Evolutionary conservation across 495 filamentous ascomycete genomes (phyloP), one percentile per base, ranked within the genome.

Genomic region (Xylaria cubensis): DNA sequence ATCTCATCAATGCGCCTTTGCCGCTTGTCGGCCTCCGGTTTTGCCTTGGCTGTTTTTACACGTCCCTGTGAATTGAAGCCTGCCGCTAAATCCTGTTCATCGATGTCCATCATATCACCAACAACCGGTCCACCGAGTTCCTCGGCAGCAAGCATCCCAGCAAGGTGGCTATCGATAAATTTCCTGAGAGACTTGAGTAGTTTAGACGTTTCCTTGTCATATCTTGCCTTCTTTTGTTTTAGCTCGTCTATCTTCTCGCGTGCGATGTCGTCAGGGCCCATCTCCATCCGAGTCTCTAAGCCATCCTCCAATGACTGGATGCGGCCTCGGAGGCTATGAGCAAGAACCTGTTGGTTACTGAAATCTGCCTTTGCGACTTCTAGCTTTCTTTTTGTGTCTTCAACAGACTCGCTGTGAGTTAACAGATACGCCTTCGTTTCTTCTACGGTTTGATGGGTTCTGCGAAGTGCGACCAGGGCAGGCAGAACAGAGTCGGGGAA

Each of bases 111-210:
- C 55, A 89, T 81, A 73, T 94, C 91, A 13, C 94, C 94, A 1
- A 95, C 93, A 8, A 93, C 90, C 0, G 94, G 94, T 0, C 94
- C 94, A 6, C 94, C 94, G 12, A 94, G 85, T 75, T 93, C 92
- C 82, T 97, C 94, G 0, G 92, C 93, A 17, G 94, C 94, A 41
- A 97, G 83, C 93, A 95, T 94, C 0, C 87, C 81, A 7, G 92
- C 92, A 3, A 97, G 87, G 53, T 91, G 86, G 19, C 90, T 83
- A 69, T 92, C 87, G 21, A 95, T 88, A 69, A 97, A 97, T n/a
- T 82, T 85, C 74, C 92, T 86, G 24, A 97, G 84, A 3, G 88
- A 87, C 36, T 84, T 83, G 17, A 91, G 85, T 32, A 96, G 81
- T 10, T 80, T 83, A 3, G 80, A 81, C 0, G 89, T 91, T 61